Conservation (phyloP, 1,284 basidiomycete species). For the Leccinum solheimii region DNA sequence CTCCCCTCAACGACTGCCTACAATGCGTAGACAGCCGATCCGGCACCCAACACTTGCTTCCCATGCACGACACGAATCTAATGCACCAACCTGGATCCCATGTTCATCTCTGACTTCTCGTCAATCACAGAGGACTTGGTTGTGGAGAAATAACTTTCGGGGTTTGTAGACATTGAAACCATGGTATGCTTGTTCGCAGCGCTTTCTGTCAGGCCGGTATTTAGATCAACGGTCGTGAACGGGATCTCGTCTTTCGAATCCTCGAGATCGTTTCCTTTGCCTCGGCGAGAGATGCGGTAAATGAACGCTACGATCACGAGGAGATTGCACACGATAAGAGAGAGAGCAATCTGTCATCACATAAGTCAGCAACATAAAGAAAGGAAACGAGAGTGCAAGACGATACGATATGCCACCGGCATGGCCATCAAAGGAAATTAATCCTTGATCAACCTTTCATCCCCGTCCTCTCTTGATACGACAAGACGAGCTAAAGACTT, state of each 20-base stretch:
- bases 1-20: neutral
- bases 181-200: neutral
- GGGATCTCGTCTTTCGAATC: neutral
- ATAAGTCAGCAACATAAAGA: slow-evolving; percentile 1
- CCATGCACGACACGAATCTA: neutral
- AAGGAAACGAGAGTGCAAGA: neutral
- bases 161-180: neutral
- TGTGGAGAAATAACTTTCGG: neutral
- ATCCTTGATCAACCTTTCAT: neutral
- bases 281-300: slow-evolving; percentile 17
- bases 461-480: neutral
- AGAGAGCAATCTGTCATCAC: slow-evolving; percentile 15
- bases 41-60: neutral
- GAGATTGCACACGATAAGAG: slow-evolving; percentile 31
- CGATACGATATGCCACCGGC: neutral
- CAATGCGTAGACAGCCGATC: neutral
- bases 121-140: neutral
- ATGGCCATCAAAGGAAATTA: neutral
- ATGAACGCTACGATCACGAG: slow-evolving; percentile 31
- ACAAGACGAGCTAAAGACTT: slow-evolving; percentile 5
- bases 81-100: neutral
- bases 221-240: slow-evolving; percentile 20
- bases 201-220: neutral
- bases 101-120: neutral
- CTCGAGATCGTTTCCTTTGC: slow-evolving; percentile 10